A percentile compares a stretch with the other conserved stretches of the same genome.
Evolutionary conservation across 2,329 filamentous ascomycete species (phyloP).

Genomic region (Diaporthe humulicola): DNA sequence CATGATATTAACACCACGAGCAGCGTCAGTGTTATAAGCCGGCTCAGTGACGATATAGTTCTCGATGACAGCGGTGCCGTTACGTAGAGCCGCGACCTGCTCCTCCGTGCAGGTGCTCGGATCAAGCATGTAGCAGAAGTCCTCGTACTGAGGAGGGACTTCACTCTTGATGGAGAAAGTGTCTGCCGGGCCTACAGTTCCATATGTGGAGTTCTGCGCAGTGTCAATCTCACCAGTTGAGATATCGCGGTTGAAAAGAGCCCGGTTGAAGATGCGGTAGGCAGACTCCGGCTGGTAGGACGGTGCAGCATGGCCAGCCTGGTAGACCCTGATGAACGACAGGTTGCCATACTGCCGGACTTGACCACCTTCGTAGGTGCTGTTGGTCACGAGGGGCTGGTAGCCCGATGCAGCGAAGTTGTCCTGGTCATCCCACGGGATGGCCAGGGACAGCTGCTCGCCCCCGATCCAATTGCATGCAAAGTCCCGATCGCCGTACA

Average conservation of each 20-base stretch:
- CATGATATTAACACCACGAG: background rate
- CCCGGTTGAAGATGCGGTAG: conserved; percentile 62
- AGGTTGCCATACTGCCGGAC: conserved; percentile 77
- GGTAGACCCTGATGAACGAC: conserved; percentile 67
- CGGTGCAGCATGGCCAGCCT: conserved; percentile 66
- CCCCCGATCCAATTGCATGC: conserved; percentile 64
- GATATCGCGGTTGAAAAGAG: conserved; percentile 60
- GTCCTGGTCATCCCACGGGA: conserved; percentile 71
- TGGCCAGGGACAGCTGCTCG: conserved; percentile 62
- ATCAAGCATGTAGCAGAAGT: conserved; percentile 30
- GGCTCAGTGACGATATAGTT: conserved; percentile 40
- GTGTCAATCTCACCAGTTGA: conserved; percentile 53
- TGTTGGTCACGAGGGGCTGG: conserved; percentile 71
- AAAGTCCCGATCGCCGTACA: conserved; percentile 70
- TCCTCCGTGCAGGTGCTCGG: conserved; percentile 34
- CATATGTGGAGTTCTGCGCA: conserved; percentile 1
- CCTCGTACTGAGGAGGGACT: background rate
- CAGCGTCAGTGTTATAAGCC: background rate
- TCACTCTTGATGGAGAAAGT: conserved; percentile 13
- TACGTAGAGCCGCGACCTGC: conserved; percentile 38
- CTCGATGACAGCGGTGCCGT: conserved; percentile 39
- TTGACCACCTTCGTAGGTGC: conserved; percentile 63
- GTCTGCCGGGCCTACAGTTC: conserved; percentile 21
- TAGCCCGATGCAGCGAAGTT: conserved; percentile 74
- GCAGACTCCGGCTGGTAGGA: conserved; percentile 61